Base-by-base conservation (phyloP, 2,329 filamentous ascomycete genomes). In the Colletotrichum simmondsii region DNA sequence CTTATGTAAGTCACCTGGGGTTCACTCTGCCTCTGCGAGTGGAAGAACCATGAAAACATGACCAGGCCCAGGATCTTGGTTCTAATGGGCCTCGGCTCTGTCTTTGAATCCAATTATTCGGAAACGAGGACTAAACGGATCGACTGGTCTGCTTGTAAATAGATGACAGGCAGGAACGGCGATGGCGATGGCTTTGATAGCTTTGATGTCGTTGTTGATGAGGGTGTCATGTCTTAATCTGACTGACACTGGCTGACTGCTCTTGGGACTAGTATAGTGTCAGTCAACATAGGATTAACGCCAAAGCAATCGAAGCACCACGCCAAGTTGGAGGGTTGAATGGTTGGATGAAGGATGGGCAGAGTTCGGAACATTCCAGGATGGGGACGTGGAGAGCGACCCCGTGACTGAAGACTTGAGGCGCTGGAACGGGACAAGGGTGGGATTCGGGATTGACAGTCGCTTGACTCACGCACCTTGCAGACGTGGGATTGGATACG, bases 111-210 rank as follows among this genome's bases (percentile, higher is more conserved):
- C 52, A 58, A 59, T 58, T 62, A 58, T 53, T 52, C n/a, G 24
- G 63, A 62, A 68, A 71, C 57, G 22, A 71, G 62, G 54, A 42
- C 49, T 35, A 37, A 57, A 62, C 37, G 24, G 22, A 30, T 24
- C 32, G 28, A 14, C 30, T 19, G 35, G 37, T 30, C 57, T 30
- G 24, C 22, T 26, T 14, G 19, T 30, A n/a, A 63, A n/a, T n/a
- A 11, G 26, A 10, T 7, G 30, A 19, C 28, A 8, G 30, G 54
- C 53, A 58, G 52, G 52, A 53, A 42, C 26, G 30, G 28, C 28
- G 30, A 49, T 63, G n/a, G 42, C n/a, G 46, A 35, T 19, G 28
- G 49, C 28, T 52, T 62, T 53, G 46, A 32, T 26, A 22, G 49
- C 28, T 52, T 62, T 53, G 46, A 32, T 35, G 30, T 49, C 42